A percentile compares a stretch with the other conserved stretches of the same genome.
phyloP scores from a whole-genome alignment of 768 basidiomycete species.

The Xanthoconium purpureum region DNA sequence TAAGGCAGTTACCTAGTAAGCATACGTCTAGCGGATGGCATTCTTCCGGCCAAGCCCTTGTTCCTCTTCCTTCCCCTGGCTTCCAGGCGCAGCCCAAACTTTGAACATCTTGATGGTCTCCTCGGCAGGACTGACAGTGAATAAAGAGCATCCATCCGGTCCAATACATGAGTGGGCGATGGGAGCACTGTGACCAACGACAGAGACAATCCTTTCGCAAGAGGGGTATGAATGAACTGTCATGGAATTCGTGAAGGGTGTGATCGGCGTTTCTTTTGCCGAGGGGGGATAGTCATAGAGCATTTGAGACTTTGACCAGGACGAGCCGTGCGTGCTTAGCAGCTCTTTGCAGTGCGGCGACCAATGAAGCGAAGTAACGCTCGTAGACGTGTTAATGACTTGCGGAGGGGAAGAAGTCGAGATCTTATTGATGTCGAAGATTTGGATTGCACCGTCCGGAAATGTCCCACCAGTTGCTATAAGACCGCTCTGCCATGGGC shows the following conservation, averaged over 20 bases:
- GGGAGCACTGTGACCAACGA: conserved; percentile 51
- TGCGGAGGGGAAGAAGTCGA: conserved; percentile 48
- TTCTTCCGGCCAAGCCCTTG: conserved; percentile 24
- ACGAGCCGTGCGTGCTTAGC: conserved; percentile 68
- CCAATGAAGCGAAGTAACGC: conserved; percentile 61
- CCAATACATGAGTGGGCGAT: conserved; percentile 62
- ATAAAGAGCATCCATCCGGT: conserved; percentile 59
- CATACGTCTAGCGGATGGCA: conserved; percentile 24
- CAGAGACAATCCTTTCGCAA: conserved; percentile 48
- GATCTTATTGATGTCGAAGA: conserved; percentile 43
- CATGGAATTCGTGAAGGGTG: conserved; percentile 40
- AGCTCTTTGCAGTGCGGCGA: conserved; percentile 83
- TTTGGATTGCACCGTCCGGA: conserved; percentile 54
- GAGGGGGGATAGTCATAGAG: conserved; percentile 17
- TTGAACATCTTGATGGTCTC: conserved; percentile 75
- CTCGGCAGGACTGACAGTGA: conserved; percentile 61
- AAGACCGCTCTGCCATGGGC: conserved; percentile 67
- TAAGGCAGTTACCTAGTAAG: conserved; percentile 2
- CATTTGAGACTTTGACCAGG: conserved; percentile 25
- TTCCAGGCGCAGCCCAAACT: conserved; percentile 45
- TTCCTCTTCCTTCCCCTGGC: conserved; percentile 16
- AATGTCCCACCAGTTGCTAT: conserved; percentile 67
- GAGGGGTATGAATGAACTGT: conserved; percentile 55
- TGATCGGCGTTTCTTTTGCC: conserved; percentile 20
- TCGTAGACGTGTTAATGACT: conserved; percentile 43